Conservation (phyloP, 2,329 filamentous ascomycete species). For the Botryotinia globosa region DNA sequence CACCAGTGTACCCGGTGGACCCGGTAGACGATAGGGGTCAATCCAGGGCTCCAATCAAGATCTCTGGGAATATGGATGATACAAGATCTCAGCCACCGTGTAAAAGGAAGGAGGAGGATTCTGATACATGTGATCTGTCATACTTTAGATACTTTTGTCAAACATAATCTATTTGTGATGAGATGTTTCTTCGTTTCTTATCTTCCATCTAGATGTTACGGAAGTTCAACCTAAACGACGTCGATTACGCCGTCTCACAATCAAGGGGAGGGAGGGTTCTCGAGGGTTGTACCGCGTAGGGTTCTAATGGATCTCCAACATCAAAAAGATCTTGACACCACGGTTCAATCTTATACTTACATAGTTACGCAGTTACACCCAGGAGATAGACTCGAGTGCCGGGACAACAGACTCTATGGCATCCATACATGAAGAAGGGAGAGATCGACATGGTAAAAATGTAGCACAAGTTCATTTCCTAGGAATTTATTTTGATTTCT, state of each 20-base stretch:
- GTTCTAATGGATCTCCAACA: background rate
- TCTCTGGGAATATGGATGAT: background rate
- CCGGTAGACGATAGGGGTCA: background rate
- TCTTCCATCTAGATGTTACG: background rate
- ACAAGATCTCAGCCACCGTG: background rate
- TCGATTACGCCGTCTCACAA: background rate
- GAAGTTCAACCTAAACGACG: background rate
- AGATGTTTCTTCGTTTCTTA: background rate
- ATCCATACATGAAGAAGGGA: background rate
- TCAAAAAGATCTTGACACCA: background rate
- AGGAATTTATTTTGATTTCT: background rate
- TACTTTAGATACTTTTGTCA: background rate
- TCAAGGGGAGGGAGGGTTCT: background rate
- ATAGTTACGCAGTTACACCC: background rate
- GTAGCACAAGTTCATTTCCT: background rate
- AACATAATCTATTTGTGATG: background rate
- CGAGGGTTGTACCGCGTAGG: background rate
- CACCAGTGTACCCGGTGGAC: no score
- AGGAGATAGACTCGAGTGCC: background rate
- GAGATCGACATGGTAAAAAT: background rate
- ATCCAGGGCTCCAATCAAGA: slow-evolving; percentile 1
- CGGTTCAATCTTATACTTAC: no score
- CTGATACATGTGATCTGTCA: background rate
- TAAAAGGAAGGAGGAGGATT: background rate
- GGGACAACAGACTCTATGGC: background rate